phyloP scores from a whole-genome alignment of 176 grass and related monocot species.

The Avena atlantica region DNA sequence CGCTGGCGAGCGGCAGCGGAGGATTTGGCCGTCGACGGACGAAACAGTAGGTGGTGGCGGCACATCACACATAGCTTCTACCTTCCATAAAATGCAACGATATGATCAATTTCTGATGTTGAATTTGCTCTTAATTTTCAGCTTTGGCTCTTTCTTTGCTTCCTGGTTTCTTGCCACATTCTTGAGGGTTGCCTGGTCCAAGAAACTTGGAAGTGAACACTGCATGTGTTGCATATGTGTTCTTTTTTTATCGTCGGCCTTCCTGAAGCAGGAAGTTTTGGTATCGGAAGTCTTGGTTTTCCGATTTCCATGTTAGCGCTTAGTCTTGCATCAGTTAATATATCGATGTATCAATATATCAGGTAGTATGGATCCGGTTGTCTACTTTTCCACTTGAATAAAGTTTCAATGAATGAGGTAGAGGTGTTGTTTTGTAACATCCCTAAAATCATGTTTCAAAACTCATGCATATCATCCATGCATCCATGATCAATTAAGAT shows the following conservation, averaged over 20 bases:
- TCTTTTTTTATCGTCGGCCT: constrained; percentile 85
- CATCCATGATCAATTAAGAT: no score
- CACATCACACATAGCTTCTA: neutral
- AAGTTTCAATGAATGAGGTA: no score
- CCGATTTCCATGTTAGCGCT: constrained; percentile 28
- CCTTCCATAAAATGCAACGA: constrained; percentile 8
- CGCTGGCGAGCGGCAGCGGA: no score
- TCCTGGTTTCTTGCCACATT: constrained; percentile 91
- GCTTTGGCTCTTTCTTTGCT: constrained; percentile 82
- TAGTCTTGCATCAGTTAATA: constrained; percentile 31
- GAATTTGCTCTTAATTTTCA: constrained; percentile 45
- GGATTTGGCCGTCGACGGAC: no score
- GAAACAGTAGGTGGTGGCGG: no score
- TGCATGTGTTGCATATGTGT: constrained; percentile 69
- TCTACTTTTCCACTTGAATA: no score
- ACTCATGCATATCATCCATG: no score
- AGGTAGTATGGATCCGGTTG: no score
- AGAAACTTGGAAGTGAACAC: constrained; percentile 95
- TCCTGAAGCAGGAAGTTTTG: constrained; percentile 66
- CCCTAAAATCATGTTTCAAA: no score
- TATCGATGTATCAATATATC: neutral
- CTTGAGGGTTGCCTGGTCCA: constrained; percentile 84
- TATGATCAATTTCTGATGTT: constrained; percentile 26
- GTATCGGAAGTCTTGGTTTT: constrained; percentile 16
- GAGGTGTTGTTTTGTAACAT: no score